A percentile compares a stretch with the other conserved stretches of the same genome.
Evolutionary conservation across 768 basidiomycete genomes (phyloP).

Genomic region (Lentinula raphanica): DNA sequence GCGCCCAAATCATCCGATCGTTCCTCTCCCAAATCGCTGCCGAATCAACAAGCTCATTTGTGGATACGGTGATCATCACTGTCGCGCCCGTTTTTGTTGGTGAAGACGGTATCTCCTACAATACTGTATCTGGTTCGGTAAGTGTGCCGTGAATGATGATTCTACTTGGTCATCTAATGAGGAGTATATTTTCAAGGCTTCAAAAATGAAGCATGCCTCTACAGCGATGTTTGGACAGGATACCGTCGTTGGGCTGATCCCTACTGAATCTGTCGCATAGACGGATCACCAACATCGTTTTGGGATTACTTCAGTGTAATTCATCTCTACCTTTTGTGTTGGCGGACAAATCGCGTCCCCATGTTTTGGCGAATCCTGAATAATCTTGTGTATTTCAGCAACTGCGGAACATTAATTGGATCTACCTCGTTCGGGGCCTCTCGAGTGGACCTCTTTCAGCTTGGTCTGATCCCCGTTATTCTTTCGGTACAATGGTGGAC

Average conservation of each 20-base stretch:
- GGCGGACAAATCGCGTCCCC: no score
- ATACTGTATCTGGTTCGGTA: conserved; percentile 11
- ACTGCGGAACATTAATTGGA: no score
- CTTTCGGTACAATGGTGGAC: no score
- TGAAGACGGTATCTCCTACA: conserved; percentile 57
- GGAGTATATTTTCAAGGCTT: conserved; percentile 1
- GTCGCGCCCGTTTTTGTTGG: conserved; percentile 86
- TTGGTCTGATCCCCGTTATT: no score
- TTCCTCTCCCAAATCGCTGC: conserved; percentile 38
- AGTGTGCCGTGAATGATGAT: neutral
- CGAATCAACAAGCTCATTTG: conserved; percentile 21
- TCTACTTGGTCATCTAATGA: conserved; percentile 1
- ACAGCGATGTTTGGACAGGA: conserved; percentile 33
- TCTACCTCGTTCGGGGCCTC: no score
- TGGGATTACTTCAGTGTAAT: no score
- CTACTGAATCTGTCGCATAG: neutral
- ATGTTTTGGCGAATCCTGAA: no score
- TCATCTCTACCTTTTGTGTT: no score
- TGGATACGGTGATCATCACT: conserved; percentile 80
- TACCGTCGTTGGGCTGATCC: conserved; percentile 19
- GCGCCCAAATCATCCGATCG: conserved; percentile 73
- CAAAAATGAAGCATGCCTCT: conserved; percentile 20
- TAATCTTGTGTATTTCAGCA: no score
- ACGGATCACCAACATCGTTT: no score
- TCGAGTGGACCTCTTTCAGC: no score